Base-by-base conservation (phyloP, 768 basidiomycete genomes). In the Suillus subalutaceus region DNA sequence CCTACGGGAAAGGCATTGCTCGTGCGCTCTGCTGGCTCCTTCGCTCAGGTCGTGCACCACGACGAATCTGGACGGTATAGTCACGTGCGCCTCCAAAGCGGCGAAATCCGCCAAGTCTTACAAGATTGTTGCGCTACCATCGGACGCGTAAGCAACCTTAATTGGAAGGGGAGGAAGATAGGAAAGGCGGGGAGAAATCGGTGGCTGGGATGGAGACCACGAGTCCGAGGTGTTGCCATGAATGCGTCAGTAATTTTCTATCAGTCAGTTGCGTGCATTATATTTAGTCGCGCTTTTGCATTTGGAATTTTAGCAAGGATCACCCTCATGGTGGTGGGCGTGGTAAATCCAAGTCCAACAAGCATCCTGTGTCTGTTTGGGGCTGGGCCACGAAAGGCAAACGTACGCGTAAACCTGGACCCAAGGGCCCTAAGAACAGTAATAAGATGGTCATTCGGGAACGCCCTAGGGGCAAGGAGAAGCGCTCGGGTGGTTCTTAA, bases 261-360 rank as follows among this genome's bases (percentile, higher is more conserved):
- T 64, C 64, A 58, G 65, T 59, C 37, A 61, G 20, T 59, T 48
- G 35, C 9, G 4, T 52, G 41, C 35, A 43, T 37, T n/a, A 52
- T 56, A 37, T 55, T 62, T 43, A 69, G n/a, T 38, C 40, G 3
- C 52, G 5, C 6, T 1, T 56, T 58, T 58, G 2, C 9, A 60
- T 30, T 62, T 43, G 44, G 32, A n/a, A 38, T 32, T 62, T 10
- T 65, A 95, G 93, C 56, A 86, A 85, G 63, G 94, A 96, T 78
- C 94, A 96, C 79, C 96, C 97, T 67, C 96, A 97, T 75, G 96
- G 96, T 79, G 96, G 97, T 82, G 97, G 97, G 78, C 91, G 97
- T 80, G 97, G 97, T 71, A 98, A 97, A 79, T 93, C 92, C 67
- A 99, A 99, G 84, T 94, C 93, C 65, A 90, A 96, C 86, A 97